A percentile compares a stretch with the other conserved stretches of the same genome.
Evolutionary conservation across 768 basidiomycete genomes (phyloP).

Genomic region (Solioccasus polychromus): DNA sequence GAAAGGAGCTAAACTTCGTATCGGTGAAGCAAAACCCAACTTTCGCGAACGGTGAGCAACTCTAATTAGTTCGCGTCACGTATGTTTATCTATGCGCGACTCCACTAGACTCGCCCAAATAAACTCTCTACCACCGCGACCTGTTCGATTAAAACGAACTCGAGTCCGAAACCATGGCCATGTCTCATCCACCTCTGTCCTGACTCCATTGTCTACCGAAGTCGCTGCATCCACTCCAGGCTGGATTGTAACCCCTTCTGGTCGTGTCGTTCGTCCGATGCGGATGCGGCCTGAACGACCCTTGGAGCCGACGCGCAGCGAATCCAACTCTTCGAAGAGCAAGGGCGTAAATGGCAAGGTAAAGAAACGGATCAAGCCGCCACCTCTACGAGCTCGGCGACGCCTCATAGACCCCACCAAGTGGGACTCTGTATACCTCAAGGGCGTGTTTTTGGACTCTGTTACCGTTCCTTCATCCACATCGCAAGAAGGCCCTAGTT

Average conservation of each 20-base stretch:
- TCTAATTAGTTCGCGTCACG: background rate
- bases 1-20: constrained; percentile 82
- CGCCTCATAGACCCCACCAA: constrained; percentile 69
- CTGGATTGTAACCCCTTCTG: constrained; percentile 70
- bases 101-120: constrained; percentile 10
- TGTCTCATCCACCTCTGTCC: constrained; percentile 61
- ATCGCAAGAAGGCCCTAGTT: background rate
- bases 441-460: constrained; percentile 62
- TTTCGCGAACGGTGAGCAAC: constrained; percentile 53
- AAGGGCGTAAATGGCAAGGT: constrained; percentile 27
- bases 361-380: constrained; percentile 47
- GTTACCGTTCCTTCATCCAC: constrained; percentile 6
- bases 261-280: constrained; percentile 62
- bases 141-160: constrained; percentile 42
- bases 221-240: constrained; percentile 54
- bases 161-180: constrained; percentile 36
- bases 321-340: constrained; percentile 3
- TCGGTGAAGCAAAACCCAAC: constrained; percentile 82
- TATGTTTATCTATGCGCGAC: background rate
- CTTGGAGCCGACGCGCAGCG: constrained; percentile 32
- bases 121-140: constrained; percentile 21
- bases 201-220: constrained; percentile 57
- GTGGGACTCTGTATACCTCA: constrained; percentile 69
- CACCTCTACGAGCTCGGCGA: constrained; percentile 55
- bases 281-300: constrained; percentile 70